Conservation (phyloP, 1,284 basidiomycete genomes). For the Ustilago shanxiensis region DNA sequence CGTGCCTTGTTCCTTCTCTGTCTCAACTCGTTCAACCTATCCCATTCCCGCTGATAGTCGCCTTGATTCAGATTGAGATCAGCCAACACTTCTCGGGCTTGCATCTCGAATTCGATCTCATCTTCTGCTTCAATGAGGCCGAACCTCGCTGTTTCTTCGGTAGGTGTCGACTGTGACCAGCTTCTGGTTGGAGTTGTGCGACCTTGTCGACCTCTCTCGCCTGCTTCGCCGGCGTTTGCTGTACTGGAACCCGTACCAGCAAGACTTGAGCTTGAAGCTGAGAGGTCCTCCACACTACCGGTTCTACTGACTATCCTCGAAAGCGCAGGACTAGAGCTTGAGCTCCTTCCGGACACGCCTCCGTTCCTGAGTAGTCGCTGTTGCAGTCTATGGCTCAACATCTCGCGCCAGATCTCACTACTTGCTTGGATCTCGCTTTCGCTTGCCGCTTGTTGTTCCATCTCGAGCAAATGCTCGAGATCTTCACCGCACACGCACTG, state of each 20-base stretch:
- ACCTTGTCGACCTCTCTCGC: constrained; percentile 17
- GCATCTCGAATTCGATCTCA: constrained; percentile 53
- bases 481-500: constrained; percentile 59
- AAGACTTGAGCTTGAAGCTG: background rate
- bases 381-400: constrained; percentile 42
- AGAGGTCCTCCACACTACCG: background rate
- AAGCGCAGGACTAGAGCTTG: constrained; percentile 4
- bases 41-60: constrained; percentile 48
- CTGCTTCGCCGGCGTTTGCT: background rate
- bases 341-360: background rate
- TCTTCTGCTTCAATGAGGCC: constrained; percentile 47
- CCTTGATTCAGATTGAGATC: constrained; percentile 34
- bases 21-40: constrained; percentile 34
- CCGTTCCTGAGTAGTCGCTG: constrained; percentile 30
- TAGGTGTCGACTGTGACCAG: constrained; percentile 8
- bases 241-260: background rate
- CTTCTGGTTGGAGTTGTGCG: background rate
- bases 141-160: constrained; percentile 26
- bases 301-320: background rate
- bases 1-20: constrained; percentile 40
- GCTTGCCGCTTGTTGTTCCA: constrained; percentile 42
- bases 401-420: constrained; percentile 47
- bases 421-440: constrained; percentile 44
- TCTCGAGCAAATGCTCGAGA: constrained; percentile 39
- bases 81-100: constrained; percentile 44